Percentiles rank a stretch among this genome's conserved stretches.
Conservation (phyloP, 768 basidiomycete species). For the Hemileccinum impolitum region DNA sequence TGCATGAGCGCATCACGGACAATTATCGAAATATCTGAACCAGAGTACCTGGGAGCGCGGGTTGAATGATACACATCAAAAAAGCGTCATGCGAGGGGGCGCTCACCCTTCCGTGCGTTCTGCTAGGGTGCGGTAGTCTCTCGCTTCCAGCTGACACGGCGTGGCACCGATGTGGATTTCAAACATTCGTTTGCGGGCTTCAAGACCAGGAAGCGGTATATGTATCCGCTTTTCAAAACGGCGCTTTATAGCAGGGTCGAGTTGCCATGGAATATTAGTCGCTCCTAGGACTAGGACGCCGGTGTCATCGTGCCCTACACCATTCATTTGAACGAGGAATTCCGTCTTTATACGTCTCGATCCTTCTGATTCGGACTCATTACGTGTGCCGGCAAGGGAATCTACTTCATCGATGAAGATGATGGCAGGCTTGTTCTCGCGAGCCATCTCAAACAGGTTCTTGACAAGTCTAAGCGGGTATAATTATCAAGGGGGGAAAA, state of each 20-base stretch:
- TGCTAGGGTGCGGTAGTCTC: conserved; percentile 80
- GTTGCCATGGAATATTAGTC: conserved; percentile 98
- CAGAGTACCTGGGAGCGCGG: conserved; percentile 62
- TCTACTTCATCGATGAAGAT: conserved; percentile 99
- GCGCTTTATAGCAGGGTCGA: conserved; percentile 96
- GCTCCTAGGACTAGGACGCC: conserved; percentile 96
- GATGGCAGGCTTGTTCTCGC: conserved; percentile 94
- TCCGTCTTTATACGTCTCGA: conserved; percentile 98
- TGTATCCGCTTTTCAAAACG: conserved; percentile 99
- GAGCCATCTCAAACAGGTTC: conserved; percentile 93
- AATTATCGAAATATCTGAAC: conserved; percentile 91
- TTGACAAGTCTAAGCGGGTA: conserved; percentile 70
- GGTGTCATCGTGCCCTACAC: conserved; percentile 95
- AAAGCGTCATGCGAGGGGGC: background rate
- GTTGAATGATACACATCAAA: background rate
- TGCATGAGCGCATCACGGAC: conserved; percentile 99
- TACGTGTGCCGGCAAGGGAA: conserved; percentile 90
- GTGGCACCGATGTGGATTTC: conserved; percentile 94
- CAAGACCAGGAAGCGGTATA: conserved; percentile 92
- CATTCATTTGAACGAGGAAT: conserved; percentile 98
- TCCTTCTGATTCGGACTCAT: conserved; percentile 96
- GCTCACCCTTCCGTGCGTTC: conserved; percentile 80
- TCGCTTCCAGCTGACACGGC: conserved; percentile 73
- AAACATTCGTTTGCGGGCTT: conserved; percentile 93
- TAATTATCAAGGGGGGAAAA: background rate